Base-by-base conservation (phyloP, 208 protist genomes). In the Leishmania turanica region DNA sequence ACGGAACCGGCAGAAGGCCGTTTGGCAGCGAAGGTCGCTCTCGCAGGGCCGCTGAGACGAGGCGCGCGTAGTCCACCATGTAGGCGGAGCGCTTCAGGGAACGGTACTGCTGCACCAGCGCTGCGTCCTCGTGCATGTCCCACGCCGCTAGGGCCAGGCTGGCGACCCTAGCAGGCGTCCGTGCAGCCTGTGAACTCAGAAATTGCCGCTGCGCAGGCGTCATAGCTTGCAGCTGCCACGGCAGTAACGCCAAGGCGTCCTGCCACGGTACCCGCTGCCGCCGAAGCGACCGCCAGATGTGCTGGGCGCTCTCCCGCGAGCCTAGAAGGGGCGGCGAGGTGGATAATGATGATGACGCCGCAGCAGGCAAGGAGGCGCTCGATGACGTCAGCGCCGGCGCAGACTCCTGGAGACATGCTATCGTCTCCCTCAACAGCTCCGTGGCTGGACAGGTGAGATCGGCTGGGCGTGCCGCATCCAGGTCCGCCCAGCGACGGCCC, bases 1-100 rank as follows among this genome's bases (percentile, higher is more conserved):
- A 73, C 4, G 91, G 83, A 2, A 96, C 87, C 8, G 92, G 94
- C 19, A 97, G 78, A 15, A 96, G 82, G 24, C 91, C 89, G n/a
- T 47, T 75, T 11, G 79, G 80, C 40, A 93, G 84, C 65, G 87
- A 72, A 24, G 94, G 92, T 24, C 86, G 85, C 69, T 84, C 81
- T 4, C 90, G 87, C 65, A 97, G 70, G 27, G 89, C 90, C 0
- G 83, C 81, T 1, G 87, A 70, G 34, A 97, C 81, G 11, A 87
- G 60, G 31, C 87, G 82, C 31, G 86, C 87, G 53, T 90, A 94
- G 34, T 88, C 83, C 4, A 97, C 90, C 27, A 91, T 81, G 45
- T 87, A 90, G 13, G 77, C 27, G 2, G 83, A 11, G 1, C 60
- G 31, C 80, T 82, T 54, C 51, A 97, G 82, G 9, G 37, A 66